Evolutionary conservation across 2,329 filamentous ascomycete species (phyloP).

Genomic region (Thelonectria blattea): DNA sequence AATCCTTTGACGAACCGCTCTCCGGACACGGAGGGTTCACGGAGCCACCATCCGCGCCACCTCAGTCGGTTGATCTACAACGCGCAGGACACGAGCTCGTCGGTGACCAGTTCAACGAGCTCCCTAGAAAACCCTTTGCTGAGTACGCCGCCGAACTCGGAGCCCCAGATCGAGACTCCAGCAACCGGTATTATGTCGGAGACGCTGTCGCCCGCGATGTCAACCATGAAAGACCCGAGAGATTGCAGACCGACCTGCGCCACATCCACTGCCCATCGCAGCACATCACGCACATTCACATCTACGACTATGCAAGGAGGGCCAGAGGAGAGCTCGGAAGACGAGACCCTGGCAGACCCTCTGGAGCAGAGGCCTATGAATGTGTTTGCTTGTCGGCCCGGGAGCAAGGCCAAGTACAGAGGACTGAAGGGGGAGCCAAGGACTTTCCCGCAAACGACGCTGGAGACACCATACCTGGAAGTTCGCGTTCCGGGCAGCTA

Average conservation of each 20-base stretch:
- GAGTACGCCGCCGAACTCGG: slow-evolving; percentile 39
- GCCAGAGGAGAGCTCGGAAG: neutral
- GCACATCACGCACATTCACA: slow-evolving; percentile 38
- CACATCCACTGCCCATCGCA: slow-evolving; percentile 21
- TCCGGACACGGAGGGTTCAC: slow-evolving; percentile 27
- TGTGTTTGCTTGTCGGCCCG: neutral
- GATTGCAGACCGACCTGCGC: neutral
- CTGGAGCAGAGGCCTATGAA: neutral
- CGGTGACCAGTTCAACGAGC: slow-evolving; percentile 23
- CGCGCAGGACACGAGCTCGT: slow-evolving; percentile 26
- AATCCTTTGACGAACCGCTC: slow-evolving; percentile 34
- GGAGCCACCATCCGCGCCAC: neutral
- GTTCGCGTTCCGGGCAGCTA: slow-evolving; percentile 38
- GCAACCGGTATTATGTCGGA: slow-evolving; percentile 41
- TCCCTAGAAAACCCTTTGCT: slow-evolving; percentile 29
- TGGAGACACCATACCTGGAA: neutral
- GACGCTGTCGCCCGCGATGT: slow-evolving; percentile 21
- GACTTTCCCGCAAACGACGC: neutral
- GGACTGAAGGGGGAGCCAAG: slow-evolving; percentile 5
- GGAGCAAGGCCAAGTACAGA: neutral
- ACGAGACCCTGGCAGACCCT: neutral
- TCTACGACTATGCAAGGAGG: slow-evolving; percentile 21
- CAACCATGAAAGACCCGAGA: slow-evolving; percentile 13
- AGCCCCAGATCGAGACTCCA: slow-evolving; percentile 26
- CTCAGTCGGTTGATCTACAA: slow-evolving; percentile 32